Evolutionary conservation across 805 yeast species (phyloP), one percentile per base, ranked within the genome.

Genomic region (Nakazawaea holstii): DNA sequence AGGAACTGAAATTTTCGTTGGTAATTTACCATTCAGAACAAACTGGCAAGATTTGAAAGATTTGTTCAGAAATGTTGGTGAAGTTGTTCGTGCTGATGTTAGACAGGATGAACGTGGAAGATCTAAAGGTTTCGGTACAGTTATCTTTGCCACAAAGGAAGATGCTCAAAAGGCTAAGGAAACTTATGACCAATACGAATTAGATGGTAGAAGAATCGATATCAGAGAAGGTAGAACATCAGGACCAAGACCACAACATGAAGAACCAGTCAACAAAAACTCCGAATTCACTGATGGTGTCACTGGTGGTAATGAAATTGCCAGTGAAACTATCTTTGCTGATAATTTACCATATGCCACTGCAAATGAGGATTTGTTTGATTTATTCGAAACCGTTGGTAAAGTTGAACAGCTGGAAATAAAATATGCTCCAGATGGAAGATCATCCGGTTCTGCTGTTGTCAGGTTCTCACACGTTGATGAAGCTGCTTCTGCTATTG

Each of bases 31-130:
- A 15, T 89, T 75, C 68, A 76, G 85, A n/a, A 71, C 79, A 37
- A 80, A 77, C 53, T 87, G 96, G 95, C 89, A 84, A 62, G 86
- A 84, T 41, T 72, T 91, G 56, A 87, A 90, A 62, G 96, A 90
- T 60, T 68, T 90, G 58, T 87, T 91, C 76, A 76, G 86, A 55
- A 76, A 74, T 41, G 82, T 78, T 51, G 97, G 97, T 29, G 76
- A 71, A 44, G 87, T 91, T n/a, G 70, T 76, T 20, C 80, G 94
- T 46, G 96, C 96, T 1, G 96, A 89, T 61, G 81, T 91, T 17
- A 78, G 79, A 60, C 62, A 70, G 43, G 85, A 80, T 55, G 72
- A 68, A 36, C 72, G 77, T 54, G 95, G 96, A 26, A 80, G 85
- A 56, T 87, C 96, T 6, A 79, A 83, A 64, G 97, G 97, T 2